Evolutionary conservation across 495 filamentous ascomycete species (phyloP).

Genomic region (Penicillium ucsense): DNA sequence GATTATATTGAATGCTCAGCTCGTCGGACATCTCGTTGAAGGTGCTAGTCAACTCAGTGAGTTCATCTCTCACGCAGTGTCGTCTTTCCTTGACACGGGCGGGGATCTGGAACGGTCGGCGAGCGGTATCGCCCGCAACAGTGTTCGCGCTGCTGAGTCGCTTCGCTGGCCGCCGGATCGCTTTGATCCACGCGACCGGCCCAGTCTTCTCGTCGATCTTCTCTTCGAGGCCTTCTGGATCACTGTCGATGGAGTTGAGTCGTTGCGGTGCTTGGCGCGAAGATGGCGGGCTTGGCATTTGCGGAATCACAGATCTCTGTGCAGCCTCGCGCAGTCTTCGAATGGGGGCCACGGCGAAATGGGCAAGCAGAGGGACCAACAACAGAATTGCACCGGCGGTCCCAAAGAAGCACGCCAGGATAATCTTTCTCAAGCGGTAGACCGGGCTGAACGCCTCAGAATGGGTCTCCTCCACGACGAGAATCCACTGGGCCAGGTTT

Average conservation of each 20-base stretch:
- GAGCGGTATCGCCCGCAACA: not conserved
- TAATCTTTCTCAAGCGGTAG: conserved; percentile 57
- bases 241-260: not conserved
- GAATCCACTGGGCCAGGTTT: conserved; percentile 63
- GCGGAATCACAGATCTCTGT: conserved; percentile 60
- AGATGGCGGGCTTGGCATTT: conserved; percentile 17
- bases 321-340: conserved; percentile 68
- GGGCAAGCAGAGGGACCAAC: conserved; percentile 64
- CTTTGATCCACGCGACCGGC: conserved; percentile 6
- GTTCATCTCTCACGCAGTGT: conserved; percentile 70
- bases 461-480: conserved; percentile 68
- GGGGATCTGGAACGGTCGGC: conserved; percentile 62
- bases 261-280: not conserved
- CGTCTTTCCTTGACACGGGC: conserved; percentile 67
- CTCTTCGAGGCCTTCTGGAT: conserved; percentile 13
- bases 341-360: conserved; percentile 72
- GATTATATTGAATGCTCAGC: conserved; percentile 72
- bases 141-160: conserved; percentile 7
- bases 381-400: conserved; percentile 61
- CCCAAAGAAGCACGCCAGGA: conserved; percentile 77
- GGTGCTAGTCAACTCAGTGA: conserved; percentile 75
- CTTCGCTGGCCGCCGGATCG: conserved; percentile 4
- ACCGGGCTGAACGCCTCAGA: conserved; percentile 71
- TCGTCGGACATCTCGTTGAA: conserved; percentile 96
- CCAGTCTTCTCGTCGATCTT: conserved; percentile 8